A percentile compares a stretch with the other conserved stretches of the same genome.
Conservation (phyloP, 495 filamentous ascomycete genomes). For the Pyronema omphalodes region DNA sequence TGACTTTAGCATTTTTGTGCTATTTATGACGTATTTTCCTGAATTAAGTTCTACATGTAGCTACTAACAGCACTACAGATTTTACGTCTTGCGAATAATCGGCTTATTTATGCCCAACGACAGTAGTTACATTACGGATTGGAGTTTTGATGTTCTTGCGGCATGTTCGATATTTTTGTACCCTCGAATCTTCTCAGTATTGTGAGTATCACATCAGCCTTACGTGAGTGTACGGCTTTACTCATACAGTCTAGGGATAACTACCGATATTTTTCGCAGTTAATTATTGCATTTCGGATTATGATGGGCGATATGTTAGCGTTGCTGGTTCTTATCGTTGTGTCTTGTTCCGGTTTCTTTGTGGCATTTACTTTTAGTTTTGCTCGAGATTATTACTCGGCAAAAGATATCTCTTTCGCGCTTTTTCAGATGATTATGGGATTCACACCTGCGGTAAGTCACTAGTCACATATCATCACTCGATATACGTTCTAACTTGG, state of each 20-base stretch:
- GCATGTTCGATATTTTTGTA: constrained; percentile 77
- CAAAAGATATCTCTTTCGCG: constrained; percentile 53
- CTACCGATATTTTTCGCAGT: constrained; percentile 83
- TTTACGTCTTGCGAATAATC: constrained; percentile 74
- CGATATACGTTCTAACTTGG: neutral
- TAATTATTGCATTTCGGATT: constrained; percentile 70
- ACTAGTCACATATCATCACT: neutral
- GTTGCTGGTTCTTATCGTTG: constrained; percentile 61
- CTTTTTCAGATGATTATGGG: constrained; percentile 84
- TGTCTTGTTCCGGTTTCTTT: constrained; percentile 82
- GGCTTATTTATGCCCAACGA: constrained; percentile 60
- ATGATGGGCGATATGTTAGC: constrained; percentile 80
- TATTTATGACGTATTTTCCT: constrained; percentile 38
- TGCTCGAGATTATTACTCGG: constrained; percentile 41
- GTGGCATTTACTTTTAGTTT: constrained; percentile 79
- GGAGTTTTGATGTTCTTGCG: constrained; percentile 64
- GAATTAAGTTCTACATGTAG: neutral
- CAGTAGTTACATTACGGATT: constrained; percentile 29
- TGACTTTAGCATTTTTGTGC: constrained; percentile 69
- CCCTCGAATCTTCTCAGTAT: constrained; percentile 71
- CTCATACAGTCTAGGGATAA: constrained; percentile 37
- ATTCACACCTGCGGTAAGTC: constrained; percentile 49
- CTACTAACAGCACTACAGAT: constrained; percentile 29
- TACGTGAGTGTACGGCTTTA: neutral
- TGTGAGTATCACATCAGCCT: constrained; percentile 23